Base-by-base conservation (phyloP, 257 asterid species). In the Nicotiana tabacum region DNA sequence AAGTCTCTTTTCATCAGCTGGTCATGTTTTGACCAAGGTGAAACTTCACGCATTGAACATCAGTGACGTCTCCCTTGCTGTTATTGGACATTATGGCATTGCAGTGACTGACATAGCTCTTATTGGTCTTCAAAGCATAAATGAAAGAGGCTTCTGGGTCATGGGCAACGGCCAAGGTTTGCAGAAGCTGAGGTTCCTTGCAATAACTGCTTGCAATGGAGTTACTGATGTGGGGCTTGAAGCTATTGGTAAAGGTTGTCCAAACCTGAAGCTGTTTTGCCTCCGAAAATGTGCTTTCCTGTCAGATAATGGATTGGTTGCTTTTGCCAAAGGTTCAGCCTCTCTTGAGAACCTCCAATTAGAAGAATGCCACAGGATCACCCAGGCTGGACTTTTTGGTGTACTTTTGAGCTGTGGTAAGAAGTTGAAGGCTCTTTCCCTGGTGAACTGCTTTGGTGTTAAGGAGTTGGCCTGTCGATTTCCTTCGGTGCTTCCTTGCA, bases 71-170 rank as follows among this genome's bases (percentile, higher is more conserved):
- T 90, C 99, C 57, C 94, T 96, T 83, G 99, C 98, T 84, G 97
- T 94, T 11, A 92, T 96, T 27, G 98, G 99, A 60, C 94, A 89
- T 53, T 96, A 91, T 79, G 98, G 98, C 33, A 86, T 81, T 80
- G 94, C 91, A 18, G 46, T 94, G 89, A 88, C 91, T 1, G 93
- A 90, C 80, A 90, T 96, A 55, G 51, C 84, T 1, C 92, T 96
- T 33, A 29, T 39, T 55, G 87, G 88, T 82, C 97, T 96, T 79
- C 91, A 79, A 83, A 92, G 86, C 84, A 96, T 92, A 87, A 90
- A 89, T 4, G 99, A 94, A 86, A 91, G 91, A 85, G 99, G 99
- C 56, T 94, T 96, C 83, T 96, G 99, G 99, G 98, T 95, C 68
- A 93, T 96, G 98, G 99, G 97, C 2, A 90, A 87, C 82, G 92